These are phyloP conservation scores for Zanthoxylum bungeanum DNA, from an alignment of 345 rosid genomes.

Conservation along the genomic window DNA sequence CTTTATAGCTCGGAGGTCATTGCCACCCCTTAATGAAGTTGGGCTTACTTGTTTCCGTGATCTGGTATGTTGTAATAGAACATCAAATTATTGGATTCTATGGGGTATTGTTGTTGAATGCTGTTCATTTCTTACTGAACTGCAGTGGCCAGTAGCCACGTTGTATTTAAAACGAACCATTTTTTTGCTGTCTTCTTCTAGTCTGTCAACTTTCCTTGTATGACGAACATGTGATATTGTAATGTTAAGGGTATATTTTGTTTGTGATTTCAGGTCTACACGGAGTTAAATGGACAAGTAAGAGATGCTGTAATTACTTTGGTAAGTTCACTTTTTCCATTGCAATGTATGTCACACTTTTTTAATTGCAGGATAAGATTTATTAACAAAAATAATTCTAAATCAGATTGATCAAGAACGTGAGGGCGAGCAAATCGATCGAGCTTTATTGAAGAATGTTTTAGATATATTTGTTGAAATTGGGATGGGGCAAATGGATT, in stretches of 20 bases:
- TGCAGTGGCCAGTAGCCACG: not conserved
- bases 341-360: not conserved
- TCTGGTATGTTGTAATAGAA: slow-evolving; percentile 34
- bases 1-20: slow-evolving; percentile 44
- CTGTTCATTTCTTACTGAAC: not conserved
- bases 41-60: slow-evolving; percentile 58
- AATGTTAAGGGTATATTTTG: not conserved
- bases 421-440: slow-evolving; percentile 59
- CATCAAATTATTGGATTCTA: not conserved
- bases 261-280: slow-evolving; percentile 37
- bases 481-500: slow-evolving; percentile 53
- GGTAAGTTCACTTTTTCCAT: slow-evolving; percentile 29
- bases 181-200: not conserved
- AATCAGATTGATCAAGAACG: slow-evolving; percentile 55
- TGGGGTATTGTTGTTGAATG: not conserved
- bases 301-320: slow-evolving; percentile 53
- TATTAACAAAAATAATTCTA: not conserved
- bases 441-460: slow-evolving; percentile 59
- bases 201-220: not conserved
- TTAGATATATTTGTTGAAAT: slow-evolving; percentile 57
- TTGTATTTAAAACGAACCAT: not conserved
- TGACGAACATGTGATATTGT: not conserved
- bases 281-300: slow-evolving; percentile 36
- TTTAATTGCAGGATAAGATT: not conserved
- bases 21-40: slow-evolving; percentile 50